A percentile compares a stretch with the other conserved stretches of the same genome.
phyloP scores from a whole-genome alignment of 1,284 basidiomycete species.

The Ganoderma lucidum region DNA sequence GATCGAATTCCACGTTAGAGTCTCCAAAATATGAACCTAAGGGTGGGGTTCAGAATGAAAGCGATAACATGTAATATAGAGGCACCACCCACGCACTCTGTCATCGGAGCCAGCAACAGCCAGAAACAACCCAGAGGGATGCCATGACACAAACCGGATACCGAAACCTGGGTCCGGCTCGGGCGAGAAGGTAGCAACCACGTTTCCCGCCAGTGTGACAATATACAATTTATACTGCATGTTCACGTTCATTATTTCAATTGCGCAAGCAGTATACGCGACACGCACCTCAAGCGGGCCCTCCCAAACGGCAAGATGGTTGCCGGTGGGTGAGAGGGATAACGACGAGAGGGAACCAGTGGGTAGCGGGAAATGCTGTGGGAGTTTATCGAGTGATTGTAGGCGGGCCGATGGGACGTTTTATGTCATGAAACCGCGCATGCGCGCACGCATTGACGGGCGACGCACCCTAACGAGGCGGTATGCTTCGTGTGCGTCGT shows the following conservation, averaged over 20 bases:
- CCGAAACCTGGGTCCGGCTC: conserved; percentile 83
- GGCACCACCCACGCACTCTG: conserved; percentile 55
- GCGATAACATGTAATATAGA: not conserved
- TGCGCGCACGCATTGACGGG: conserved; percentile 13
- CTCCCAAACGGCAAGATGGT: conserved; percentile 86
- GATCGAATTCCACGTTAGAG: conserved; percentile 80
- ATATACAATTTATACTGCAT: conserved; percentile 85
- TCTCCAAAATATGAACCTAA: conserved; percentile 83
- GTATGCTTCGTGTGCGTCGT: conserved; percentile 76
- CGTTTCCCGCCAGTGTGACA: conserved; percentile 74
- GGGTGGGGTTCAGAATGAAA: not conserved
- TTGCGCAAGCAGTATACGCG: conserved; percentile 2
- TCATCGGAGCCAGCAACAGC: conserved; percentile 88
- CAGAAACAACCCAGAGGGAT: conserved; percentile 82
- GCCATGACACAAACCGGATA: conserved; percentile 80
- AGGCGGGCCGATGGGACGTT: not conserved
- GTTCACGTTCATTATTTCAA: conserved; percentile 5
- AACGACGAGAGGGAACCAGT: conserved; percentile 79
- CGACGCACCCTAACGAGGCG: conserved; percentile 75
- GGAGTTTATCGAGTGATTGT: not conserved
- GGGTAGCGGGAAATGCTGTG: conserved; percentile 83
- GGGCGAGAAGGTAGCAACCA: conserved; percentile 75
- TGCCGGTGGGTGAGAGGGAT: conserved; percentile 84
- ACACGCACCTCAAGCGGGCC: conserved; percentile 75
- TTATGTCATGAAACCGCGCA: conserved; percentile 14